Percentiles rank a stretch among this genome's conserved stretches.
Evolutionary conservation across 441 rosid species (phyloP).

Genomic region (Syzygium syzygioides): DNA sequence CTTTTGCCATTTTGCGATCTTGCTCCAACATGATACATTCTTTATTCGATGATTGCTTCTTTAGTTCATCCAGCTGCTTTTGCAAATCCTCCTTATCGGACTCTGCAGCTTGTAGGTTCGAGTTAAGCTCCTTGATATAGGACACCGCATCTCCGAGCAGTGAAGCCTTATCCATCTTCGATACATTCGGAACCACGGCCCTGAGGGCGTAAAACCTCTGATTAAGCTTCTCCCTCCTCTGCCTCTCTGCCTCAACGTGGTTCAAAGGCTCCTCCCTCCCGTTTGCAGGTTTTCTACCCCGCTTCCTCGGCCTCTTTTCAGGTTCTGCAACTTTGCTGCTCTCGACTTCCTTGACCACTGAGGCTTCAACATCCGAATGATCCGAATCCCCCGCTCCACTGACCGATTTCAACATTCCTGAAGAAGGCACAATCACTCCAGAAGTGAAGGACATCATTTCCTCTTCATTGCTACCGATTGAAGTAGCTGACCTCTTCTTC

Average conservation of each 20-base stretch:
- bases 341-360: neutral
- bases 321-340: neutral
- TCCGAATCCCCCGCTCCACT: neutral
- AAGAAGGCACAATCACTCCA: neutral
- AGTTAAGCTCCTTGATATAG: neutral
- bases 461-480: neutral
- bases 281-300: neutral
- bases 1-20: neutral
- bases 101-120: neutral
- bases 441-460: conserved; percentile 2
- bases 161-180: conserved; percentile 3
- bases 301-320: neutral
- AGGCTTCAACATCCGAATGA: conserved; percentile 1
- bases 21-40: neutral
- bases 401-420: neutral
- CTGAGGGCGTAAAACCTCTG: conserved; percentile 4
- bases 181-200: conserved; percentile 1
- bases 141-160: neutral
- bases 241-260: conserved; percentile 4
- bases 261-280: conserved; percentile 5
- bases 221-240: conserved; percentile 6
- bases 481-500: neutral
- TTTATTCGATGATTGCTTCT: neutral
- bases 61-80: neutral
- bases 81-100: neutral